Evolutionary conservation across 1,284 basidiomycete species (phyloP).

Genomic region (Ustilago shanxiensis): DNA sequence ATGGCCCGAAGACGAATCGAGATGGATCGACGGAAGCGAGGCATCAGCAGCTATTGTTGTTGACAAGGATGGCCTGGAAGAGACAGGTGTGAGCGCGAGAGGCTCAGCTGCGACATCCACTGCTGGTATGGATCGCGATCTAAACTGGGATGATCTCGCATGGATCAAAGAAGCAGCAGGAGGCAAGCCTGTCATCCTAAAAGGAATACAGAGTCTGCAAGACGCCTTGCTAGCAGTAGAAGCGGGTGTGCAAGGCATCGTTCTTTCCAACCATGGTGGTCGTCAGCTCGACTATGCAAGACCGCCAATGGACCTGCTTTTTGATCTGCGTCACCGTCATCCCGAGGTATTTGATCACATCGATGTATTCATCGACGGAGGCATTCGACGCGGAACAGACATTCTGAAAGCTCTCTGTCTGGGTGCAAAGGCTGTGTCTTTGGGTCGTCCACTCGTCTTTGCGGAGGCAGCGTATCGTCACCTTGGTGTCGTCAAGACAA

Average conservation of each 20-base stretch:
- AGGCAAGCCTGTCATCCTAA: slow-evolving; percentile 83
- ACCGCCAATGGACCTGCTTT: slow-evolving; percentile 13
- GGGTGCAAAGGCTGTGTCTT: slow-evolving; percentile 87
- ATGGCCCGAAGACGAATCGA: slow-evolving; percentile 4
- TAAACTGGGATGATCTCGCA: slow-evolving; percentile 74
- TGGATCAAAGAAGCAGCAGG: slow-evolving; percentile 80
- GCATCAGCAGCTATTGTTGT: slow-evolving; percentile 60
- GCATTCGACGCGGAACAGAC: slow-evolving; percentile 78
- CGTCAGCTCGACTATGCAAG: slow-evolving; percentile 53
- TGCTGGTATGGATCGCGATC: slow-evolving; percentile 72
- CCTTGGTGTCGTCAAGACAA: slow-evolving; percentile 81
- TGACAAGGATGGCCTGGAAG: slow-evolving; percentile 23
- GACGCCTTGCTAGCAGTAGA: slow-evolving; percentile 77
- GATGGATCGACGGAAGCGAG: slow-evolving; percentile 4
- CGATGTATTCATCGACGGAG: slow-evolving; percentile 86
- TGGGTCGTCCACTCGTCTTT: slow-evolving; percentile 88
- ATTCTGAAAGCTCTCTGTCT: slow-evolving; percentile 90
- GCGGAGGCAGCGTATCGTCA: slow-evolving; percentile 89
- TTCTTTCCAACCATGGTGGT: slow-evolving; percentile 72
- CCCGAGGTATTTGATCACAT: slow-evolving; percentile 6
- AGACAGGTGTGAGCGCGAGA: slow-evolving; percentile 49
- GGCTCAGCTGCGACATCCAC: slow-evolving; percentile 70
- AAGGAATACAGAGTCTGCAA: slow-evolving; percentile 77
- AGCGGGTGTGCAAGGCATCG: slow-evolving; percentile 73
- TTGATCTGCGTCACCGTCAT: slow-evolving; percentile 69